A percentile compares a stretch with the other conserved stretches of the same genome.
Conservation (phyloP, 1,284 basidiomycete species). For the Puccinia polysora region DNA sequence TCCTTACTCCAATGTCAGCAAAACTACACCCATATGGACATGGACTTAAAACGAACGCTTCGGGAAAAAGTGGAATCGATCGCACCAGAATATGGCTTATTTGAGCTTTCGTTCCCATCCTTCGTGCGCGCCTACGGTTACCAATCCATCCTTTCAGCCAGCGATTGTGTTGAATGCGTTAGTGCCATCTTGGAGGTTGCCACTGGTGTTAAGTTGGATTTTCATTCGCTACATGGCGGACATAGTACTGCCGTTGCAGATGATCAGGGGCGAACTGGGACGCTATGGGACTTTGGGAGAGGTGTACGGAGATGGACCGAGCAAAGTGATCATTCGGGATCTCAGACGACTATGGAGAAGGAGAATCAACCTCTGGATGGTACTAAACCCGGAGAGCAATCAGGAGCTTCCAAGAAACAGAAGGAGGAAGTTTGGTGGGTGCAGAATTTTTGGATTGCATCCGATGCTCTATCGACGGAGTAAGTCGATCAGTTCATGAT, state of each 20-base stretch:
- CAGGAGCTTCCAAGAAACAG: conserved; percentile 49
- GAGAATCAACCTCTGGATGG: conserved; percentile 50
- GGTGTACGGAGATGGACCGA: conserved; percentile 48
- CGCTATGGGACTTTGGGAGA: conserved; percentile 48
- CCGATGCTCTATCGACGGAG: conserved; percentile 75
- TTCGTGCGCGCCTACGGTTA: conserved; percentile 89
- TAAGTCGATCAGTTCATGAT: conserved; percentile 56
- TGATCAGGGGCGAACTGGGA: conserved; percentile 23
- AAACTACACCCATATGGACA: conserved; percentile 90
- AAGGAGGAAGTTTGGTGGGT: conserved; percentile 71
- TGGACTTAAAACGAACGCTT: conserved; percentile 80
- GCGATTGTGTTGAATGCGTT: conserved; percentile 87
- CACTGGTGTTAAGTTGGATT: conserved; percentile 77
- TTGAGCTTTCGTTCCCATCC: conserved; percentile 86
- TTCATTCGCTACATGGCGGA: conserved; percentile 56
- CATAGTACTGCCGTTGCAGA: conserved; percentile 18
- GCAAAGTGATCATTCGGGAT: conserved; percentile 43
- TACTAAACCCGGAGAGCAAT: conserved; percentile 44
- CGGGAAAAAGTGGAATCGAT: conserved; percentile 78
- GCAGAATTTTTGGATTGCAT: conserved; percentile 87
- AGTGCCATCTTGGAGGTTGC: conserved; percentile 84
- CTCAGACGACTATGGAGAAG: conserved; percentile 19
- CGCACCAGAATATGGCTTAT: conserved; percentile 92
- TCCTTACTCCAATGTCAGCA: conserved; percentile 91
- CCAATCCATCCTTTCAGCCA: conserved; percentile 76